A percentile compares a stretch with the other conserved stretches of the same genome.
These are phyloP conservation scores for Typha latifolia DNA, from an alignment of 176 grass and related monocot genomes.

Conservation along the genomic window DNA sequence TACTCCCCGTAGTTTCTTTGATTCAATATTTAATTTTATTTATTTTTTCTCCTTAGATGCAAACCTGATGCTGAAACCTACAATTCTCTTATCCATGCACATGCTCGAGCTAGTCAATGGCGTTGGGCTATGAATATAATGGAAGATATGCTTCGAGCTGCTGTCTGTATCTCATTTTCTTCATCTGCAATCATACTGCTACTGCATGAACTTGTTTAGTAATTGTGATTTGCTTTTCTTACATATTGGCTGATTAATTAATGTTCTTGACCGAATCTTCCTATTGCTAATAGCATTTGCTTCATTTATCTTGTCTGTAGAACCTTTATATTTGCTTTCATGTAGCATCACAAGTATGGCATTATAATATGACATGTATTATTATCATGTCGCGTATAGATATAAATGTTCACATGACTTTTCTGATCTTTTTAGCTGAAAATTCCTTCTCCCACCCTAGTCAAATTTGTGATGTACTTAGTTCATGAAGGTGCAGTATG, in stretches of 20 bases:
- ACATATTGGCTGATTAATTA: constrained; percentile 6
- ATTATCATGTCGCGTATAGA: too few species aligned
- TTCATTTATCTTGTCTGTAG: too few species aligned
- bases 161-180: constrained; percentile 46
- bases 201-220: not conserved
- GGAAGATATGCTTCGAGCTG: constrained; percentile 93
- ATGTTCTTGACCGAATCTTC: not conserved
- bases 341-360: too few species aligned
- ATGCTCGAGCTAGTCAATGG: constrained; percentile 90
- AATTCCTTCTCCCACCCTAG: too few species aligned
- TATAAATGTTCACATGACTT: too few species aligned
- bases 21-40: not conserved
- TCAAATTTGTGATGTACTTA: too few species aligned
- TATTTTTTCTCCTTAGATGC: constrained; percentile 44
- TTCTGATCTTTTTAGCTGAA: too few species aligned
- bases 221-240: constrained; percentile 1
- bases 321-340: too few species aligned
- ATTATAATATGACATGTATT: too few species aligned
- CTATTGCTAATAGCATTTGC: too few species aligned
- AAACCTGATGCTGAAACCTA: constrained; percentile 89
- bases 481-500: too few species aligned
- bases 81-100: constrained; percentile 80
- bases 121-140: constrained; percentile 91
- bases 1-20: constrained; percentile 1
- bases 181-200: not conserved